Conservation (phyloP, 305 asterid species). For the Euphrasia arctica region DNA sequence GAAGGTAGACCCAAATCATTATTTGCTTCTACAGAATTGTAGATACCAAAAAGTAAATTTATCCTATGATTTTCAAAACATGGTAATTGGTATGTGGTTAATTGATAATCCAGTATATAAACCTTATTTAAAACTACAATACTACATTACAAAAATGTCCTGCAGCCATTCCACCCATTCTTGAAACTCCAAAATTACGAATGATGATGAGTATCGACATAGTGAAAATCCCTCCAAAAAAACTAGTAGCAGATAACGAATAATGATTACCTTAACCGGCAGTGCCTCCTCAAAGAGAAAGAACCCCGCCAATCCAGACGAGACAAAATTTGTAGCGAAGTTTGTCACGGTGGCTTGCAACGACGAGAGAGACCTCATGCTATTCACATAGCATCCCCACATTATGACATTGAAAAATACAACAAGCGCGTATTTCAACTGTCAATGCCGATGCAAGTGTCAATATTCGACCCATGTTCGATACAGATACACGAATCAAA, state of each 20-base stretch:
- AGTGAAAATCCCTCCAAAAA: constrained; percentile 3
- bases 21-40: not conserved
- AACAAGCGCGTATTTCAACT: constrained; percentile 70
- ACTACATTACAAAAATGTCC: not conserved
- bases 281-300: constrained; percentile 69
- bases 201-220: not conserved
- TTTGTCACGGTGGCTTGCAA: constrained; percentile 92
- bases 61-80: no score
- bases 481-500: no score
- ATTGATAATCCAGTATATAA: no score
- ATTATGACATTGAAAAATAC: constrained; percentile 61
- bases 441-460: constrained; percentile 23
- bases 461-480: not conserved
- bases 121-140: no score
- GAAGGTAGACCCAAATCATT: not conserved
- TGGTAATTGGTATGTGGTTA: no score
- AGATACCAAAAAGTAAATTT: no score
- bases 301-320: constrained; percentile 85
- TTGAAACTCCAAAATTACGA: not conserved
- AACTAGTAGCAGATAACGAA: not conserved
- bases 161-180: not conserved
- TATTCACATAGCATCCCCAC: constrained; percentile 97
- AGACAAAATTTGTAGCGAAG: constrained; percentile 80
- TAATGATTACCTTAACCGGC: constrained; percentile 51
- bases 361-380: constrained; percentile 83